A percentile compares a stretch with the other conserved stretches of the same genome.
Evolutionary conservation across 495 filamentous ascomycete species (phyloP).

Genomic region (Aspergillus egyptiacus): DNA sequence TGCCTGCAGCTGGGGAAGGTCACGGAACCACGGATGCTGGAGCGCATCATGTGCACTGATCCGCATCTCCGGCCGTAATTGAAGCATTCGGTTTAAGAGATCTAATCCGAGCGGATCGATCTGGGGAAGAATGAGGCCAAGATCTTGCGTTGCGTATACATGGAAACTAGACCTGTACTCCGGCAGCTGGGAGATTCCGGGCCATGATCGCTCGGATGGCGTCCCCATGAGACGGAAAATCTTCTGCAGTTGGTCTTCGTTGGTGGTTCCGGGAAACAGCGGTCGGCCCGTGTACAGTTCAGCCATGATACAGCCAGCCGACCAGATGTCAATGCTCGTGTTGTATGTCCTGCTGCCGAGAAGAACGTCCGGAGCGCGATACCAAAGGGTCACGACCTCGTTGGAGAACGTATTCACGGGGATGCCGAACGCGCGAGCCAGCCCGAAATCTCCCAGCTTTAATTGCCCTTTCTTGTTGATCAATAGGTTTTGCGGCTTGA

Average conservation of each 20-base stretch:
- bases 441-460: constrained; percentile 92
- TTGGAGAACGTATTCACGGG: constrained; percentile 98
- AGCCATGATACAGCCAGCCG: constrained; percentile 95
- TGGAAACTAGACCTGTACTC: constrained; percentile 95
- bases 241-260: constrained; percentile 90
- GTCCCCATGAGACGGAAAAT: constrained; percentile 98
- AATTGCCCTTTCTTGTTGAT: constrained; percentile 89
- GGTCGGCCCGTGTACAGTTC: constrained; percentile 95
- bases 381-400: constrained; percentile 96
- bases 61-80: constrained; percentile 86
- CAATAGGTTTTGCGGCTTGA: constrained; percentile 92
- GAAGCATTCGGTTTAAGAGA: constrained; percentile 81
- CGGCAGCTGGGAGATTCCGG: constrained; percentile 79
- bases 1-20: constrained; percentile 48
- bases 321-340: constrained; percentile 98
- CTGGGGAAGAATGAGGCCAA: constrained; percentile 78
- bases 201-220: constrained; percentile 87
- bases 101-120: constrained; percentile 84
- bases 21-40: constrained; percentile 84
- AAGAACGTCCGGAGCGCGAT: constrained; percentile 88
- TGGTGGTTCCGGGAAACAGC: constrained; percentile 90
- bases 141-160: constrained; percentile 89
- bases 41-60: constrained; percentile 80
- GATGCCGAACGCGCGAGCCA: constrained; percentile 91
- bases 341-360: constrained; percentile 90